A percentile compares a stretch with the other conserved stretches of the same genome.
phyloP scores from a whole-genome alignment of 2,329 filamentous ascomycete genomes.

The Trematosphaeria pertusa region DNA sequence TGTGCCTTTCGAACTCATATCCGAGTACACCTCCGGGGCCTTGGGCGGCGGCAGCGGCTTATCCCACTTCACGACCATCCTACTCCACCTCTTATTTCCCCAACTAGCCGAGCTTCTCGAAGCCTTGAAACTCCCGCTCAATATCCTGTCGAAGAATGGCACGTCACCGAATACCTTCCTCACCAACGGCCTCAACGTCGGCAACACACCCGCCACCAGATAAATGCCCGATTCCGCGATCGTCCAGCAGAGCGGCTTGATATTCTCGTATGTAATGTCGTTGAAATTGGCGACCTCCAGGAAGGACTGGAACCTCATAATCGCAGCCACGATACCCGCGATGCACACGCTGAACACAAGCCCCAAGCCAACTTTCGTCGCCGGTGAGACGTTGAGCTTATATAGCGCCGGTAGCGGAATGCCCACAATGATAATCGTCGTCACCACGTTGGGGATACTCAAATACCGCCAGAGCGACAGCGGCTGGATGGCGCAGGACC shows the following conservation, averaged over 20 bases:
- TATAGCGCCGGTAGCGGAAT: conserved; percentile 25
- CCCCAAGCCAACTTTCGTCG: conserved; percentile 19
- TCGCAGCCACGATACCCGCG: conserved; percentile 21
- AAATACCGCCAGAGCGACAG: conserved; percentile 27
- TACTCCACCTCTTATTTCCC: conserved; percentile 14
- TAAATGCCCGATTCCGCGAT: conserved; percentile 30
- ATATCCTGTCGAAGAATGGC: conserved; percentile 19
- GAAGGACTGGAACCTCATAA: conserved; percentile 27
- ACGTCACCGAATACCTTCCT: conserved; percentile 18
- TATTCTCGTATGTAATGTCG: conserved; percentile 26
- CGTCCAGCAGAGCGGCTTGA: conserved; percentile 27
- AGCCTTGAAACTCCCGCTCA: conserved; percentile 14
- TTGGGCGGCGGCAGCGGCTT: too few relatives aligned
- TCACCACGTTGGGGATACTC: conserved; percentile 26
- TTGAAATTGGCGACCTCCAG: conserved; percentile 19
- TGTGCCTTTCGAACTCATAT: background rate
- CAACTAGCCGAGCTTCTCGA: conserved; percentile 4
- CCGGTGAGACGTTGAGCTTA: conserved; percentile 15
- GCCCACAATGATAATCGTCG: conserved; percentile 23
- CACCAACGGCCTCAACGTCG: conserved; percentile 25
- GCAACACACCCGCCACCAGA: conserved; percentile 26
- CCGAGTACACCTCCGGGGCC: background rate
- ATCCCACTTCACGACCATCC: conserved; percentile 5
- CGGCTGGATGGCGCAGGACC: conserved; percentile 17
- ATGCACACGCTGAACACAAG: conserved; percentile 22